Evolutionary conservation across 345 rosid genomes (phyloP).

Genomic region (Viola odorata): DNA sequence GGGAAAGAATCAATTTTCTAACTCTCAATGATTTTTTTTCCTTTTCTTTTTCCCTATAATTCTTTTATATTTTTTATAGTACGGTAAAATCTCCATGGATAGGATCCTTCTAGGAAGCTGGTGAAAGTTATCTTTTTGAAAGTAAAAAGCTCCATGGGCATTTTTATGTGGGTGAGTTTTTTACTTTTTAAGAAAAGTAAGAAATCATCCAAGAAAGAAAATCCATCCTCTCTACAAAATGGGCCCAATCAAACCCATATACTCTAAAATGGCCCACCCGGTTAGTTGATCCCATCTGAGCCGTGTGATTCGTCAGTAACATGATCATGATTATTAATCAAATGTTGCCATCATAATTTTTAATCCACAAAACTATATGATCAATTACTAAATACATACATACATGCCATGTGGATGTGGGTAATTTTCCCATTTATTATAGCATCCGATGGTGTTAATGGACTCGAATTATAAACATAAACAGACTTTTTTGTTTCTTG

Average conservation of each 20-base stretch:
- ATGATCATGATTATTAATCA: too few species aligned
- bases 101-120: constrained; percentile 40
- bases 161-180: not conserved
- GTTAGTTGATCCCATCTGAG: constrained; percentile 7
- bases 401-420: too few species aligned
- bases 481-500: too few species aligned
- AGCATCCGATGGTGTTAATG: too few species aligned
- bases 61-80: constrained; percentile 9
- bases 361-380: too few species aligned
- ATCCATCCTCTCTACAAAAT: constrained; percentile 5
- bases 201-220: constrained; percentile 1
- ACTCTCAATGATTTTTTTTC: not conserved
- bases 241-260: too few species aligned
- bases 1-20: not conserved
- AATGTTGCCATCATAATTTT: too few species aligned
- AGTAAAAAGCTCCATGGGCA: constrained; percentile 15
- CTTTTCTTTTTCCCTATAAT: constrained; percentile 4
- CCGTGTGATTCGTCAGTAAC: too few species aligned
- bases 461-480: too few species aligned
- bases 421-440: too few species aligned
- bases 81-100: constrained; percentile 22
- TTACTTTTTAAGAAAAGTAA: constrained; percentile 12
- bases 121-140: constrained; percentile 34
- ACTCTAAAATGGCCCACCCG: constrained; percentile 5
- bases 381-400: too few species aligned